These are phyloP conservation scores for Debaryomycetaceae sp. DNA, from an alignment of 1,139 yeast genomes.

Conservation along the genomic window DNA sequence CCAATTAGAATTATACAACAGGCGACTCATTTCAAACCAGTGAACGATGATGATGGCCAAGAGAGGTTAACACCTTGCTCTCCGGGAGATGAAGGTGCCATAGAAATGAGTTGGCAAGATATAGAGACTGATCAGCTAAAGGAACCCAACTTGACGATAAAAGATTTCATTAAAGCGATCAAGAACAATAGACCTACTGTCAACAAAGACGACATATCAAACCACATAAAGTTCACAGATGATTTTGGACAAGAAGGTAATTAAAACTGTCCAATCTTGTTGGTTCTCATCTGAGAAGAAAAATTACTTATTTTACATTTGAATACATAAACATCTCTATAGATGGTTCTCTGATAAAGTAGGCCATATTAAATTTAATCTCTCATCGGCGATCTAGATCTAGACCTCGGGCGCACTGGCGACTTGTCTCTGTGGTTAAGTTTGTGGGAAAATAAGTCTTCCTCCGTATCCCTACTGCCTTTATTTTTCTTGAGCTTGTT, in stretches of 20 bases:
- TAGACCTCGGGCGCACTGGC: conserved; percentile 10
- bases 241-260: conserved; percentile 98
- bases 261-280: conserved; percentile 3
- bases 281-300: not conserved
- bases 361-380: conserved; percentile 3
- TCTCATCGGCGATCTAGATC: conserved; percentile 11
- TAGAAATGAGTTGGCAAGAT: conserved; percentile 92
- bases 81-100: conserved; percentile 87
- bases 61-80: conserved; percentile 83
- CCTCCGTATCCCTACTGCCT: conserved; percentile 5
- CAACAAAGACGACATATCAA: conserved; percentile 72
- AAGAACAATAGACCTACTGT: conserved; percentile 94
- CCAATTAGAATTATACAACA: conserved; percentile 94
- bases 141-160: conserved; percentile 86
- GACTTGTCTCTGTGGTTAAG: conserved; percentile 4
- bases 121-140: conserved; percentile 82
- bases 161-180: conserved; percentile 91
- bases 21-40: conserved; percentile 89
- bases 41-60: conserved; percentile 30
- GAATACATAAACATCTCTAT: not conserved
- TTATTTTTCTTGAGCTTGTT: conserved; percentile 11
- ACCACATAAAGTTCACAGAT: conserved; percentile 82
- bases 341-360: not conserved
- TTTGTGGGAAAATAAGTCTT: conserved; percentile 38
- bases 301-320: not conserved